Base-by-base conservation (phyloP, 2,329 filamentous ascomycete genomes). In the Ploettnerulaceae sp. region DNA sequence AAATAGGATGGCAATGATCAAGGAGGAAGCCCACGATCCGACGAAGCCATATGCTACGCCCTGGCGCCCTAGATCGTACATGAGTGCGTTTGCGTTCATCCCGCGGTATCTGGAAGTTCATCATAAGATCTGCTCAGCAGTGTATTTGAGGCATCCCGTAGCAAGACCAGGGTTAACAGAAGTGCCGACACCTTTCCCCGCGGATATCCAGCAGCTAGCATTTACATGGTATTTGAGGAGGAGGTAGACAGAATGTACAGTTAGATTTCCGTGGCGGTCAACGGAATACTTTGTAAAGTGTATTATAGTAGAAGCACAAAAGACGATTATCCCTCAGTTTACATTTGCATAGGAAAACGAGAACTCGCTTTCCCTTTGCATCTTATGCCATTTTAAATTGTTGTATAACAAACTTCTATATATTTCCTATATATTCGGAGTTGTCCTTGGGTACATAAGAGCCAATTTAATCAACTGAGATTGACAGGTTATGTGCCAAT, bases 51-150 rank as follows among this genome's bases (percentile, higher is more conserved):
- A 98, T 65, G 77, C 77, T 4, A 96, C 90, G 1, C 93, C 93
- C 9, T 98, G 93, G 93, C 71, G 76, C 55, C 93, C 93, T 9
- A 77, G 89, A 46, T 77, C 84, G 42, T 97, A 79, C 68, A 94
- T 98, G 86, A 76, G 79, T 41, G 82, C 90, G 0, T 98, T 98
- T 68, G 89, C 90, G 18, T 96, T 95, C 68, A 89, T 98, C 57
- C 93, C 93, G 8, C 75, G 86, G 44, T 98, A 97, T 67, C 79
- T 98, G 51, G 94, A 98, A 71, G 93, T 98, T 59, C 96, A 97
- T 73, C 93, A 95, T 67, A 94, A 90, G 63, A 86, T 97, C 60
- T 98, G 93, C 69, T 84, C 90, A 1, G 93, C 93, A 8, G 89
- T 98, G 31, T 98, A 98, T 67, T 71, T 98, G 52, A 79, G 93